Percentiles rank a stretch among this genome's conserved stretches.
Conservation (phyloP, 805 yeast species). For the Zygoascus flipseniorum region DNA sequence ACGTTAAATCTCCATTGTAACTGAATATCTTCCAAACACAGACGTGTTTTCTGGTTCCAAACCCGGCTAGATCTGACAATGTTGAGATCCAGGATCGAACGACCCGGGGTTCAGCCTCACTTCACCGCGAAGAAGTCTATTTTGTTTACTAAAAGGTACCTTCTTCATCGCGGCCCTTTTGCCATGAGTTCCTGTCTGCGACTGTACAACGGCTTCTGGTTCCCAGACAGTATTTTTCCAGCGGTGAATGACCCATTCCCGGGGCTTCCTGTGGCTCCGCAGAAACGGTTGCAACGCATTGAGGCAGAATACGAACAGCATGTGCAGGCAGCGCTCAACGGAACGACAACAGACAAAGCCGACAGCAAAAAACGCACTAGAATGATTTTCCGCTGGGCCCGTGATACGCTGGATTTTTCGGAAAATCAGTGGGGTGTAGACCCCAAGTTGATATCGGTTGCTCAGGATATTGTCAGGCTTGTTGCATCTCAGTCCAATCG, state of each 20-base stretch:
- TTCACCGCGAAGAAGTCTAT: not conserved
- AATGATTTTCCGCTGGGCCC: conserved; percentile 26
- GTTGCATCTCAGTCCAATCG: conserved; percentile 13
- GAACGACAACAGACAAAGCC: not conserved
- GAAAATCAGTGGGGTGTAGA: conserved; percentile 23
- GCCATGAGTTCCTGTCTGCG: not conserved
- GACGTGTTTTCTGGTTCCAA: too few relatives aligned
- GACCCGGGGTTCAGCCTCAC: not conserved
- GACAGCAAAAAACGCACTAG: conserved; percentile 6
- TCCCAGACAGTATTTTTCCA: conserved; percentile 28
- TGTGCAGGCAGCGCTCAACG: not conserved
- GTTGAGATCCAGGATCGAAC: too few relatives aligned
- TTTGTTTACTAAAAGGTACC: not conserved
- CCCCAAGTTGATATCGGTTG: conserved; percentile 16
- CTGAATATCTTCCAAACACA: too few relatives aligned
- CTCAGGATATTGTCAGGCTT: conserved; percentile 16
- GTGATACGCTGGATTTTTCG: conserved; percentile 22
- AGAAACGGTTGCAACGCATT: conserved; percentile 15
- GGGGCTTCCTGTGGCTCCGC: conserved; percentile 18
- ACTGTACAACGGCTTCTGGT: conserved; percentile 14
- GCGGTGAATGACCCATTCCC: conserved; percentile 18
- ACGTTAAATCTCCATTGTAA: too few relatives aligned
- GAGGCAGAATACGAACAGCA: conserved; percentile 7
- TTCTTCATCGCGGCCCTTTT: not conserved
- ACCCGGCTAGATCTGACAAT: too few relatives aligned